Base-by-base conservation (phyloP, 2,329 filamentous ascomycete genomes). In the Nothophaeocryptopus gaeumannii region DNA sequence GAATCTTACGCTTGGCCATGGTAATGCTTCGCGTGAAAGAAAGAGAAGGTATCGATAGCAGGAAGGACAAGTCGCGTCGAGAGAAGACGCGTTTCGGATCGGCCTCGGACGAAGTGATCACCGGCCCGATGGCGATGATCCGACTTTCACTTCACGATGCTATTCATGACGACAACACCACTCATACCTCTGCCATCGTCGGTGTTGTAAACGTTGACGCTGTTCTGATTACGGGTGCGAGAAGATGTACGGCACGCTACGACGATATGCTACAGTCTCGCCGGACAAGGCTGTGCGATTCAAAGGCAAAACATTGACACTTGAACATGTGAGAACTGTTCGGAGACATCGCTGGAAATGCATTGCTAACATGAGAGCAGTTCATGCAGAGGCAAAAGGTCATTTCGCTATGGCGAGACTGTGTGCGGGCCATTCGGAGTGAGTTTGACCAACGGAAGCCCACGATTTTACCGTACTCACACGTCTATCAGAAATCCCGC, bases 371-470 rank as follows among this genome's bases (percentile, higher is more conserved):
- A 26, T 26, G 20, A 26, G 7, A 26, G 20, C 54, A 78, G 71
- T 79, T 79, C 63, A 67, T 79, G 20, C 74, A 78, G 53, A 67
- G 74, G 44, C 69, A 74, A 47, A 70, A 73, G 39, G 74, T 69
- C 8, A 58, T 79, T 8, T 63, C 69, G 7, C 56, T 78, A 35
- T 79, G 74, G 72, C 70, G 72, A 36, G 68, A 75, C 4, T 76
- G 78, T 31, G 58, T 76, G 4, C 67, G 75, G 39, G 69, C 71
- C n/a, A 72, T 67, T 31, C 60, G 65, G 48, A 66, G 64, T 66
- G 62, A 8, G 62, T 48, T 31, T 10, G 36, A 20, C 14, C 29
- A 1, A 44, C 26, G 14, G 1, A 12, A 12, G 8, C 14, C 30
- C 8, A 16, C 12, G 7, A 20, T 10, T 2, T 2, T 2, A 20